Evolutionary conservation across 805 yeast genomes (phyloP).

Genomic region (Wickerhamomyces mucosus): DNA sequence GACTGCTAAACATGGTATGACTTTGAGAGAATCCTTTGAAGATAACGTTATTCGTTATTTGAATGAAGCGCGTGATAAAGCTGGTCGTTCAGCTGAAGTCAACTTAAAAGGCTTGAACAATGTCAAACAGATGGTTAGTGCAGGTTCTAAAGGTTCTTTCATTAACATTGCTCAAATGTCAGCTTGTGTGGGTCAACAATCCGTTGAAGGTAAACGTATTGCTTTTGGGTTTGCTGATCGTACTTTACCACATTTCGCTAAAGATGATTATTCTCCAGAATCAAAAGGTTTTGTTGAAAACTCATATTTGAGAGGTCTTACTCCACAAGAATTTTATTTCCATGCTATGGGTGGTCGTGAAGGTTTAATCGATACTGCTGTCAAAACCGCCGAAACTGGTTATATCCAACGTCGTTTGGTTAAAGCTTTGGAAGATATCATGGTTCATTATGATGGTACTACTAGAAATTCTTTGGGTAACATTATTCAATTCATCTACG

Average conservation of each 20-base stretch:
- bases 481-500: conserved; percentile 89
- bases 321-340: conserved; percentile 98
- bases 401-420: conserved; percentile 97
- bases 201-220: conserved; percentile 99
- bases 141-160: conserved; percentile 99
- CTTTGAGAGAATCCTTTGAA: conserved; percentile 95
- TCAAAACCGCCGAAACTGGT: conserved; percentile 98
- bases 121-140: conserved; percentile 98
- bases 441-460: conserved; percentile 98
- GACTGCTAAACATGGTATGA: conserved; percentile 99
- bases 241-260: conserved; percentile 94
- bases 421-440: conserved; percentile 92
- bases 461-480: conserved; percentile 97
- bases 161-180: conserved; percentile 99
- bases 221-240: conserved; percentile 96
- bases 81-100: conserved; percentile 97
- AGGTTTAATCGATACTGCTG: conserved; percentile 99
- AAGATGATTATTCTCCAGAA: conserved; percentile 97
- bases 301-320: conserved; percentile 91
- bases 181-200: conserved; percentile 99
- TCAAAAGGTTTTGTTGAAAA: conserved; percentile 97
- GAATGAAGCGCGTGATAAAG: conserved; percentile 98
- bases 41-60: conserved; percentile 91
- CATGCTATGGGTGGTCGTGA: conserved; percentile 99
- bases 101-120: conserved; percentile 89